Base-by-base conservation (phyloP, 495 filamentous ascomycete species). In the Pyrenopolyporus hunteri region DNA sequence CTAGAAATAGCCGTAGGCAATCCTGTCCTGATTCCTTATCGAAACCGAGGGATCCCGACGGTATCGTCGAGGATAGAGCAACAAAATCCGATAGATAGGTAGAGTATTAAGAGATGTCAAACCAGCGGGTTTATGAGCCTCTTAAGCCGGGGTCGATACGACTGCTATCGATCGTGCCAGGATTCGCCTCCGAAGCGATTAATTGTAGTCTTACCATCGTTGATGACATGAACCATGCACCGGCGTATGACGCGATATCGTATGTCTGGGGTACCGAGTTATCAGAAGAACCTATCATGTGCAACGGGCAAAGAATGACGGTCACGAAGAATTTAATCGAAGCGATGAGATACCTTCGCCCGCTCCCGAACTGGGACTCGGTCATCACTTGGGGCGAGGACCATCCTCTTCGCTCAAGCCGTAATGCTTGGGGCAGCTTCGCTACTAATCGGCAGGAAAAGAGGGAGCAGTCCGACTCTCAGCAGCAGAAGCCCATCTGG, bases 401-500 rank as follows among this genome's bases (percentile, higher is more conserved):
- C 11, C 52, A 63, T n/a, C n/a, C 19, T 17, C 52, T 63, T 13
- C 40, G 52, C 26, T 57, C 59, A n/a, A 63, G 51, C 42, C 52
- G 14, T 16, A 63, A 63, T 25, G 59, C 35, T 11, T 63, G 59
- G 59, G 11, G 51, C 6, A 26, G 16, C 8, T 57, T 63, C 17
- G 53, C 59, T 4, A 57, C 23, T 1, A 63, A 63, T 14, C 37
- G 59, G 23, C 52, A 57, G n/a, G 59, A 63, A 44, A 29, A 47
- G 32, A 37, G 48, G 36, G 31, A 47, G 16, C 31, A 42, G 28
- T 57, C 59, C 4, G 25, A 31, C 14, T 52, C 36, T 11, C 46
- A 44, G 11, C 52, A 64, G 45, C 36, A 52, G 17, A 49, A 37
- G 14, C 43, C 40, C 8, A 50, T 74, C 0, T 75, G 73, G 73